Conservation (phyloP, 2,329 filamentous ascomycete species). For the Colletotrichum sp. region DNA sequence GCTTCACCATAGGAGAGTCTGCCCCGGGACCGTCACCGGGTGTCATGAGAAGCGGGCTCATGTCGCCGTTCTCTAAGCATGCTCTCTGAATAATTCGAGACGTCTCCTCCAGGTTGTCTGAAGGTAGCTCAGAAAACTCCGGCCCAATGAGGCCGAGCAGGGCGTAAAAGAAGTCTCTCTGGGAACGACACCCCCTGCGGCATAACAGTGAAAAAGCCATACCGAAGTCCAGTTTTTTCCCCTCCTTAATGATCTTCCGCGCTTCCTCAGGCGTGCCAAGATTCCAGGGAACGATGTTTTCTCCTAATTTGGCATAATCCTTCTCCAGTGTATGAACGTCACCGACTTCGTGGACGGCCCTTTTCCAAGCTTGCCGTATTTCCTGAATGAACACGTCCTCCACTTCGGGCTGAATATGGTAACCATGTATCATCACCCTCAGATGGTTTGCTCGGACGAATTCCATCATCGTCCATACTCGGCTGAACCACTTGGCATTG, state of each 20-base stretch:
- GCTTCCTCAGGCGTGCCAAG: not conserved
- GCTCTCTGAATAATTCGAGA: not conserved
- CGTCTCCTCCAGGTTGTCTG: not conserved
- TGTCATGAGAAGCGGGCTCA: not conserved
- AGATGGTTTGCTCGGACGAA: not conserved
- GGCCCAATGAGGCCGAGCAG: not conserved
- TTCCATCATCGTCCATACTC: not conserved
- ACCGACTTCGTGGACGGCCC: no score
- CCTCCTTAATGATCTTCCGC: not conserved
- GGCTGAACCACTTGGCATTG: not conserved
- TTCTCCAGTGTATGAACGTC: not conserved
- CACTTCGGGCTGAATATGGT: fast-evolving
- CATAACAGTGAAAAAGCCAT: not conserved
- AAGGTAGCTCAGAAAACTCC: not conserved
- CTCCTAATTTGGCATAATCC: not conserved
- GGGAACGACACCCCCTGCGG: not conserved
- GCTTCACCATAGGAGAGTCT: not conserved
- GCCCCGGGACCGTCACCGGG: not conserved
- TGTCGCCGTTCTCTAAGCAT: not conserved
- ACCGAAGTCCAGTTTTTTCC: fast-evolving
- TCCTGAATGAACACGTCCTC: not conserved
- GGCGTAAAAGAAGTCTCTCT: not conserved
- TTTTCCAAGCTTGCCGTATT: not conserved
- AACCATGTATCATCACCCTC: not conserved
- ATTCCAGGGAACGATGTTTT: not conserved